Percentiles rank a stretch among this genome's conserved stretches.
Evolutionary conservation across 352 stramenopile species (phyloP).

Genomic region (Globisporangium nunn): DNA sequence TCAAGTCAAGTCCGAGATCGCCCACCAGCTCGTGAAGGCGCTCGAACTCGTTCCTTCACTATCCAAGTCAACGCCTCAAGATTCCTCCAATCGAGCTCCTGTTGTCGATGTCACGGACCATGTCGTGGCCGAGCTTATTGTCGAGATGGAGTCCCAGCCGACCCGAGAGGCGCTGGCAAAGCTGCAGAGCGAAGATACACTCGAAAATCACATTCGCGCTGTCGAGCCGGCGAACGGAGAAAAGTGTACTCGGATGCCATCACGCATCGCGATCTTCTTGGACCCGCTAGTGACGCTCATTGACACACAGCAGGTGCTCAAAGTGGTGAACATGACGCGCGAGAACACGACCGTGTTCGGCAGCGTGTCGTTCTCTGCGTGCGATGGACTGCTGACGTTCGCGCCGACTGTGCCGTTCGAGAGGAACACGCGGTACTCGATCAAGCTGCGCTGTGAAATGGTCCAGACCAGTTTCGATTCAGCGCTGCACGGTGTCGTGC

Average conservation of each 20-base stretch:
- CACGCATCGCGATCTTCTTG: conserved; percentile 14
- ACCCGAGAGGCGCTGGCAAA: conserved; percentile 16
- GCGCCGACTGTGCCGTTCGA: conserved; percentile 29
- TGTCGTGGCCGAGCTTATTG: conserved; percentile 3
- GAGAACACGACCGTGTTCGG: conserved; percentile 16
- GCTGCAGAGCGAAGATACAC: conserved; percentile 5
- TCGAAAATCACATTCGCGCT: conserved; percentile 11
- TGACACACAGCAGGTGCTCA: conserved; percentile 25
- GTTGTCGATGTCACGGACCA: conserved; percentile 2
- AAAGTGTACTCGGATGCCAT: conserved; percentile 1
- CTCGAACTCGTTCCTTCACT: conserved; percentile 5
- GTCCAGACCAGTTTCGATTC: conserved; percentile 19
- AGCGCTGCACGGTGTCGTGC: conserved; percentile 1
- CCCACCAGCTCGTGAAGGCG: conserved; percentile 3
- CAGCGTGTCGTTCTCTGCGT: conserved; percentile 10
- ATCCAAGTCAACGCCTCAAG: neutral
- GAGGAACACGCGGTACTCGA: conserved; percentile 19
- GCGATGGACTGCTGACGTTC: conserved; percentile 17
- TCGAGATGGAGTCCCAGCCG: conserved; percentile 4
- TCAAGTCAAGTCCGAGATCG: conserved; percentile 1
- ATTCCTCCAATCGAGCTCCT: neutral
- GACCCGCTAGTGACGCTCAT: conserved; percentile 19
- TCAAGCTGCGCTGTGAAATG: conserved; percentile 24
- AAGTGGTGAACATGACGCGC: conserved; percentile 20
- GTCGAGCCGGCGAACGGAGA: conserved; percentile 15